These are phyloP conservation scores for Dothidotthia symphoricarpi DNA, from an alignment of 2,329 filamentous ascomycete genomes.

Conservation along the genomic window DNA sequence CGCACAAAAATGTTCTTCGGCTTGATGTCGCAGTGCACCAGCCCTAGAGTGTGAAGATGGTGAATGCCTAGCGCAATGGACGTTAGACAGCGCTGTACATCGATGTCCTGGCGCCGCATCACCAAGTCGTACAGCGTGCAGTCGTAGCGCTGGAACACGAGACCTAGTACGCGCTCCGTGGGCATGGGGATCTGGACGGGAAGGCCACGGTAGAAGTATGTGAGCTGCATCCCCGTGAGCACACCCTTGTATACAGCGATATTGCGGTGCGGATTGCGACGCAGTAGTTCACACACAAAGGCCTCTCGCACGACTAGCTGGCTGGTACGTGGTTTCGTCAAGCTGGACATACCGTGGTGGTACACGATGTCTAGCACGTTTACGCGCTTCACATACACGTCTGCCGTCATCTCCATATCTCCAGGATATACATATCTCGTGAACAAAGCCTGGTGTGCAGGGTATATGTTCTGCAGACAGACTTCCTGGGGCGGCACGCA, in stretches of 20 bases:
- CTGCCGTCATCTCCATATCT: too few relatives aligned
- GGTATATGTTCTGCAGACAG: too few relatives aligned
- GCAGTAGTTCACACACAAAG: slow-evolving; percentile 5
- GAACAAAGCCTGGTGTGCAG: too few relatives aligned
- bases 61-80: background rate
- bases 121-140: slow-evolving; percentile 5
- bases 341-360: background rate
- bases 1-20: slow-evolving; percentile 4
- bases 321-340: slow-evolving; percentile 1
- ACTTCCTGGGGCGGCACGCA: too few relatives aligned
- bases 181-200: background rate
- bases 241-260: slow-evolving; percentile 5
- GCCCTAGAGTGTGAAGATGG: slow-evolving; percentile 1
- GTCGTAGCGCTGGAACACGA: slow-evolving; percentile 4
- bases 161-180: slow-evolving; percentile 1
- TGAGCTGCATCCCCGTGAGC: background rate
- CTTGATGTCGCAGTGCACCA: slow-evolving; percentile 6
- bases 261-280: slow-evolving; percentile 2
- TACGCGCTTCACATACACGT: background rate
- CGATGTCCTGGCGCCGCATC: background rate
- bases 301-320: too few relatives aligned
- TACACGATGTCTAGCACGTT: background rate
- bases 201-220: background rate
- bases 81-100: slow-evolving; percentile 1
- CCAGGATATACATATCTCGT: too few relatives aligned